Percentiles rank a stretch among this genome's conserved stretches.
These are phyloP conservation scores for Cyberlindnera subsufficiens DNA, from an alignment of 805 yeast genomes.

Conservation along the genomic window DNA sequence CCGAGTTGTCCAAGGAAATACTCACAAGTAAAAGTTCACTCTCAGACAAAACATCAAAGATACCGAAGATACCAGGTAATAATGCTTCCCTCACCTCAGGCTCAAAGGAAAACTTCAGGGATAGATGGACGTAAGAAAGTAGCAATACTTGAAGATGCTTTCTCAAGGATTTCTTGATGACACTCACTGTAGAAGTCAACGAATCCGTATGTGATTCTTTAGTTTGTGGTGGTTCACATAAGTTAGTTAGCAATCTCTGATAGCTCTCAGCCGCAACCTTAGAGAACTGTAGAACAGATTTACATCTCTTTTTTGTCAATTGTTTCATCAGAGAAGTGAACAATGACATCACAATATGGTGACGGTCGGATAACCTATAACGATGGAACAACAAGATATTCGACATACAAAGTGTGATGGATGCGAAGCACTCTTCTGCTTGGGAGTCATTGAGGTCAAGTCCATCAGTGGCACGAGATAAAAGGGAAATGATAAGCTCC, in stretches of 20 bases:
- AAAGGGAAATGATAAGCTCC: slow-evolving; percentile 45
- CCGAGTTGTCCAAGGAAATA: slow-evolving; percentile 60
- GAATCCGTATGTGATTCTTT: slow-evolving; percentile 24
- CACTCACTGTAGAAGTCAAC: slow-evolving; percentile 48
- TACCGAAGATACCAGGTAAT: slow-evolving; percentile 48
- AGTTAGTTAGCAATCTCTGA: slow-evolving; percentile 54
- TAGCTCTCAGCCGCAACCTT: slow-evolving; percentile 38
- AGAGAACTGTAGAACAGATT: slow-evolving; percentile 13
- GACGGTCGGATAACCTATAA: slow-evolving; percentile 61
- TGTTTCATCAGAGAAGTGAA: slow-evolving; percentile 47
- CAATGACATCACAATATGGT: slow-evolving; percentile 53
- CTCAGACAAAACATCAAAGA: slow-evolving; percentile 65
- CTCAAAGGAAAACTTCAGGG: slow-evolving; percentile 45
- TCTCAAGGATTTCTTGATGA: slow-evolving; percentile 56
- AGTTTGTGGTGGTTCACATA: slow-evolving; percentile 62
- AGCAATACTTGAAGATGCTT: slow-evolving; percentile 56
- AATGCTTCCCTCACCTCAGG: slow-evolving; percentile 42
- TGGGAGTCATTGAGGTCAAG: neutral
- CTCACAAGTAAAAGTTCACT: slow-evolving; percentile 60
- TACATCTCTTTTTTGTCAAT: slow-evolving; percentile 28
- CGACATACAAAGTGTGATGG: slow-evolving; percentile 47
- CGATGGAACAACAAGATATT: slow-evolving; percentile 63
- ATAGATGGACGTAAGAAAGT: slow-evolving; percentile 49
- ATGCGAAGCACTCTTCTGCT: slow-evolving; percentile 18
- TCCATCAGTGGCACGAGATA: slow-evolving; percentile 24